phyloP scores from a whole-genome alignment of 2,329 filamentous ascomycete genomes.

The Cytospora mali region DNA sequence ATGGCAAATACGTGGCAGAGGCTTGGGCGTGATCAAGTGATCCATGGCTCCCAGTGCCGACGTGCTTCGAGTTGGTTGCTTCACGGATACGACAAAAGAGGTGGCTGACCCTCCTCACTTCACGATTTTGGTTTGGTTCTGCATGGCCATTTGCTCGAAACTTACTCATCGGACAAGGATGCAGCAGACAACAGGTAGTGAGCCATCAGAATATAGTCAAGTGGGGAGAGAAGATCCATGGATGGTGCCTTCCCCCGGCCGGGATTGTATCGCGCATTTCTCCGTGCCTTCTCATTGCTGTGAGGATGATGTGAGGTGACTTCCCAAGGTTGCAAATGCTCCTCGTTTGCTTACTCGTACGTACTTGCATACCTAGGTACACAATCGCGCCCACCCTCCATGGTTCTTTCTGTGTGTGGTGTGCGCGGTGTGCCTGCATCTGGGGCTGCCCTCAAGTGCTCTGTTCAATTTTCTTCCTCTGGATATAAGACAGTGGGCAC shows the following conservation, averaged over 20 bases:
- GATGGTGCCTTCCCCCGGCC: constrained; percentile 10
- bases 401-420: not conserved
- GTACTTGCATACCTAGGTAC: not conserved
- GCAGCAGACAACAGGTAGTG: not conserved
- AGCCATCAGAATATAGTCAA: not conserved
- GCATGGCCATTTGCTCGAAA: not conserved
- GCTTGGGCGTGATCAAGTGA: not conserved
- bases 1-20: not conserved
- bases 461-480: constrained; percentile 9
- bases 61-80: not conserved
- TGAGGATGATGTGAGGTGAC: constrained; percentile 24
- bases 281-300: constrained; percentile 16
- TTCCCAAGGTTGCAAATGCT: not conserved
- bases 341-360: no score
- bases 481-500: constrained; percentile 20
- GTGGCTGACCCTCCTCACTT: not conserved
- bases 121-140: not conserved
- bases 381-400: not conserved
- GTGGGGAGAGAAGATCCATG: not conserved
- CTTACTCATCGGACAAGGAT: constrained; percentile 17
- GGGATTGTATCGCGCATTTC: not conserved
- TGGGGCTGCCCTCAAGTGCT: constrained; percentile 3
- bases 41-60: not conserved
- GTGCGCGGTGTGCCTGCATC: constrained; percentile 9
- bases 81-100: not conserved